Evolutionary conservation across 139 green algal species (phyloP), one percentile per base, ranked within the genome.

Genomic region (Coelastrella sp.): DNA sequence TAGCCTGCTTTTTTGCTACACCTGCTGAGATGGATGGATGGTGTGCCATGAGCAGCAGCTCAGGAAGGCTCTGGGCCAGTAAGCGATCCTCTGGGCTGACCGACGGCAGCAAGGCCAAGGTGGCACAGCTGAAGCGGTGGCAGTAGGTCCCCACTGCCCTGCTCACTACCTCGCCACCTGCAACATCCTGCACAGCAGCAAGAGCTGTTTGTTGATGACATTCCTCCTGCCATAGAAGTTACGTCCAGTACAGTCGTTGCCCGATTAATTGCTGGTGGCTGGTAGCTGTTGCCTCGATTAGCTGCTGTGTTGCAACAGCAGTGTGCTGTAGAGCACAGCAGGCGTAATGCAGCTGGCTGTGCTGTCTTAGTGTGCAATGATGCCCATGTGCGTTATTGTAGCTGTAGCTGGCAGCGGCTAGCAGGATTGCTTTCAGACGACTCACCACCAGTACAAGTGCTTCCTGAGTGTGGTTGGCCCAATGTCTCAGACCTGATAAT

Each of bases 41-140:
- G 88, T 97, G 94, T 0, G 90, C 78, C 14, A 94, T 93, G 88
- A 97, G 91, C 83, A 97, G 90, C 63, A 97, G 82, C 0, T 85
- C 87, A 27, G 65, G 58, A 60, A 90, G 35, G 59, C 63, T 4
- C 25, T 27, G 7, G 11, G 25, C 59, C 78, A 19, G n/a, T 74
- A 57, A 49, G 35, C 35, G 3, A 49, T 49, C 35, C 35, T 3
- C 35, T 49, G 35, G 35, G 35, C 35, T 49, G 7, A 19, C 35
- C 7, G 9, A 11, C 7, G 70, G 78, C 88, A 84, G 70, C 61
- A 85, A 20, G 4, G 81, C 88, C 61, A 85, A 22, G 27, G 84
- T 49, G 27, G 87, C 87, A 35, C 10, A 57, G 25, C 11, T 15
- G 58, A 90, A 90, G 27, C n/a, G 12, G 11, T 85, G 76, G 8